Percentiles rank a stretch among this genome's conserved stretches.
Conservation (phyloP, 2,329 filamentous ascomycete species). For the Sclerotiophoma versabilis region DNA sequence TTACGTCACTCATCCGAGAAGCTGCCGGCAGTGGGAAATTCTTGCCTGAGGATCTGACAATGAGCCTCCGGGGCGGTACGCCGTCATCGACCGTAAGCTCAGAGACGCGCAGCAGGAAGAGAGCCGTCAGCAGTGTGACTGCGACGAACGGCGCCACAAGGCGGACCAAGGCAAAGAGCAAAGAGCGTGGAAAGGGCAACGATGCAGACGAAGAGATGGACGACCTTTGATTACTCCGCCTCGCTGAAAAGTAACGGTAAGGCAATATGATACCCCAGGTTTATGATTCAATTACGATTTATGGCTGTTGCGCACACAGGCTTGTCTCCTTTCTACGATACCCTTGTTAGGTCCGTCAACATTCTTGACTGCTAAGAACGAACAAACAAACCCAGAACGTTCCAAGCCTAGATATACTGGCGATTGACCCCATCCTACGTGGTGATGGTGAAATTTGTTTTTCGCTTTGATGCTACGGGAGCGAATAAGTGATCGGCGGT, state of each 20-base stretch:
- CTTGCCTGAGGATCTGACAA: slow-evolving; percentile 27
- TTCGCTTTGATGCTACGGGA: too few relatives aligned
- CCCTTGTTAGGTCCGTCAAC: too few relatives aligned
- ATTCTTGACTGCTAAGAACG: too few relatives aligned
- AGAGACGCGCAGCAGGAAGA: slow-evolving; percentile 29
- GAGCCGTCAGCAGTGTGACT: slow-evolving; percentile 36
- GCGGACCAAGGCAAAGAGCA: slow-evolving; percentile 31
- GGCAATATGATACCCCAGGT: slow-evolving; percentile 3
- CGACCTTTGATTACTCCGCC: slow-evolving; percentile 1
- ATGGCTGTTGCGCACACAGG: not conserved
- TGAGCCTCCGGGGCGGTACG: slow-evolving; percentile 24
- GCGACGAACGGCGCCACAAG: slow-evolving; percentile 31
- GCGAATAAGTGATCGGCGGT: too few relatives aligned
- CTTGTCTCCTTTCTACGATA: not conserved
- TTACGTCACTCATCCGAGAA: slow-evolving; percentile 40
- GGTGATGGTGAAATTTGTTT: too few relatives aligned
- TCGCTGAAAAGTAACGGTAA: not conserved
- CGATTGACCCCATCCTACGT: too few relatives aligned
- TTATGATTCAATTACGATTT: not conserved
- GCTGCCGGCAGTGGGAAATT: slow-evolving; percentile 45
- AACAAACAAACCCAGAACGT: too few relatives aligned
- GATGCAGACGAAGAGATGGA: slow-evolving; percentile 22
- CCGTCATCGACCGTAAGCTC: slow-evolving; percentile 35
- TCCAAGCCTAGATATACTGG: too few relatives aligned
- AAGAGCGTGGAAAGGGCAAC: slow-evolving; percentile 23